Evolutionary conservation across 129 eudicot genomes (phyloP), one percentile per base, ranked within the genome.

Genomic region (Pittosporum tobira): DNA sequence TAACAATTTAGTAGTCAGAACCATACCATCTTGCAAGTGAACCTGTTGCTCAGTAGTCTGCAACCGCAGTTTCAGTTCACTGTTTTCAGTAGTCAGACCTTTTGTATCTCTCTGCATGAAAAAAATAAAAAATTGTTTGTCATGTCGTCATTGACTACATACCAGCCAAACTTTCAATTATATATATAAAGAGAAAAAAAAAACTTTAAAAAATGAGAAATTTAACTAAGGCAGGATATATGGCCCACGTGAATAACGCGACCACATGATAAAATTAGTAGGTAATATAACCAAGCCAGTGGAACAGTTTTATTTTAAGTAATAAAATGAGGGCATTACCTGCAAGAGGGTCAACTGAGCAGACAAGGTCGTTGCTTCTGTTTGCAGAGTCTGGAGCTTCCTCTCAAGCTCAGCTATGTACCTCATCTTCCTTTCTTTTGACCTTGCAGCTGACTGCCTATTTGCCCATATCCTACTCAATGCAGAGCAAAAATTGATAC

Each of bases 401-500:
- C 96, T 80, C 69, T 88, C 94, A 43, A 88, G 94, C 75, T 88
- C 96, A 24, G 91, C 84, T 27, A 88, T 88, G 64, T 88, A 88
- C 65, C 96, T 79, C 96, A 88, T 88, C 75, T 88, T 88, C 79
- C 96, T 80, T 69, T 84, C 95, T 77, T 88, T 88, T 47, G 96
- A 88, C 76, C 94, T 81, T 47, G 96, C 96, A 51, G 96, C 96
- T 53, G 96, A 88, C 76, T 84, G 96, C 77, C 96, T 79, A 60
- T 88, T 88, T n/a, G 96, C 96, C 91, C 88, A 79, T 51, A 88
- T 85, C 84, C 96, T 88, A 58, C 24, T 58, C n/a, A 44, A 6
- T 29, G 40, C 18, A 56, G 4, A 51, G 48, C 10, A 25, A 7
- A 47, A 29, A 4, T n/a, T 28, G 10, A 22, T 18, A 29, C 46